Percentiles rank a stretch among this genome's conserved stretches.
Conservation (phyloP, 2,329 filamentous ascomycete genomes). For the Stagonosporopsis vannaccii region DNA sequence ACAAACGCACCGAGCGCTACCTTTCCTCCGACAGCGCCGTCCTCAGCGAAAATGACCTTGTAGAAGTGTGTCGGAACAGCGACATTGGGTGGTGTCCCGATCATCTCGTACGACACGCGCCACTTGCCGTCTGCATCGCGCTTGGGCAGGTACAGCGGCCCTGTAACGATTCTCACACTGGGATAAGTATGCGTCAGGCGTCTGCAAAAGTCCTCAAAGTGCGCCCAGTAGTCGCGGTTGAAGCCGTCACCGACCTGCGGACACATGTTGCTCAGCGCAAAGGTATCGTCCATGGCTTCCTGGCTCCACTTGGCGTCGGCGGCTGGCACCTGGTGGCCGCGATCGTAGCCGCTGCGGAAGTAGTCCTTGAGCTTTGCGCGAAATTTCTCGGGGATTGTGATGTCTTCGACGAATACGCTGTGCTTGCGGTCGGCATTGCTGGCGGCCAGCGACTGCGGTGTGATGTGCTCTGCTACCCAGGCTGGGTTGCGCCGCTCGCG, state of each 20-base stretch:
- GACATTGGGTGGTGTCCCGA: conserved; percentile 90
- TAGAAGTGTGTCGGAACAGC: conserved; percentile 99
- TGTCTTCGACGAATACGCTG: conserved; percentile 84
- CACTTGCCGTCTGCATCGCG: conserved; percentile 91
- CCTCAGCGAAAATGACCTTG: conserved; percentile 97
- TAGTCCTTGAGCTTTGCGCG: conserved; percentile 92
- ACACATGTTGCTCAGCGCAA: conserved; percentile 94
- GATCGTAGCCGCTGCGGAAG: conserved; percentile 91
- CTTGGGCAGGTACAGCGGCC: conserved; percentile 90
- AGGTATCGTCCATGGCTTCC: conserved; percentile 92
- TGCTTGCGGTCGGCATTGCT: conserved; percentile 84
- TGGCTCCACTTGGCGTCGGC: conserved; percentile 97
- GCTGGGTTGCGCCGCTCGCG: conserved; percentile 88
- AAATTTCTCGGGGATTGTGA: conserved; percentile 80
- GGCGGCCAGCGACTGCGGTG: conserved; percentile 77
- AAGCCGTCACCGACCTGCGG: conserved; percentile 98
- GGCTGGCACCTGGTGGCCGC: conserved; percentile 95
- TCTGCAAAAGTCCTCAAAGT: conserved; percentile 97
- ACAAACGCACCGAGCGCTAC: conserved; percentile 95
- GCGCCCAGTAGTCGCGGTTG: conserved; percentile 99
- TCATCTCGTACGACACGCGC: conserved; percentile 94
- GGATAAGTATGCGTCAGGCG: conserved; percentile 82
- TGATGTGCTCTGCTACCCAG: conserved; percentile 96
- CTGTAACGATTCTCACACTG: conserved; percentile 88
- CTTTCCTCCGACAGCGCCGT: conserved; percentile 66